These are phyloP conservation scores for Torulaspora globosa DNA, from an alignment of 1,139 yeast genomes.

Conservation along the genomic window DNA sequence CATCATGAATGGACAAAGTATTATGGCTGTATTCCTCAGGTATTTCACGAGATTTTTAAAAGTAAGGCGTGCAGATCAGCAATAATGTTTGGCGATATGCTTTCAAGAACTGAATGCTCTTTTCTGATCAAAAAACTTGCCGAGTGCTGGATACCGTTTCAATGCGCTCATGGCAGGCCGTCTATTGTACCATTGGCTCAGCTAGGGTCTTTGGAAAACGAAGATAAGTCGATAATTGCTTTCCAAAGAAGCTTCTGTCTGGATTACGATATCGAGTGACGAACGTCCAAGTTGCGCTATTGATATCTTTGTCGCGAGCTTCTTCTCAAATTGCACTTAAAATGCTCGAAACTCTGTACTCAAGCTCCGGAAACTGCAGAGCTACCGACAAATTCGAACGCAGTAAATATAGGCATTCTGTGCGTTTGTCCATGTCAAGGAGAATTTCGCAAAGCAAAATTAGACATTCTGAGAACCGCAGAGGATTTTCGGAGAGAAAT, in stretches of 20 bases:
- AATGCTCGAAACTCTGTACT: constrained; percentile 5
- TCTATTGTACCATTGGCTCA: constrained; percentile 55
- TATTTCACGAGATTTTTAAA: constrained; percentile 49
- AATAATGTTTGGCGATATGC: constrained; percentile 64
- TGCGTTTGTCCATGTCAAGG: constrained; percentile 10
- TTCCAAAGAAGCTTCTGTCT: background rate
- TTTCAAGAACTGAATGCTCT: constrained; percentile 45
- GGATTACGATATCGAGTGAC: constrained; percentile 10
- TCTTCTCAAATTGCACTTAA: background rate
- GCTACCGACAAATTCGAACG: constrained; percentile 8
- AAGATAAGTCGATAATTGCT: background rate
- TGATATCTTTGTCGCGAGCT: background rate
- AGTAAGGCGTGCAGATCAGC: constrained; percentile 71
- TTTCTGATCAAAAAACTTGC: constrained; percentile 43
- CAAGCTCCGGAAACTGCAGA: constrained; percentile 12
- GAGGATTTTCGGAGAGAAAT: constrained; percentile 18
- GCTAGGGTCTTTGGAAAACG: constrained; percentile 1
- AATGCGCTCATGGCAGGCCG: constrained; percentile 88
- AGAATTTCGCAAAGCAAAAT: constrained; percentile 21
- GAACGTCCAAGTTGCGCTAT: background rate
- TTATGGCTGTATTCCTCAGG: constrained; percentile 44
- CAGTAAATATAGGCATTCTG: constrained; percentile 12
- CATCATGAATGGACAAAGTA: constrained; percentile 36
- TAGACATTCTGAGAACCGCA: constrained; percentile 20
- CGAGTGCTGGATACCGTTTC: constrained; percentile 59